Percentiles rank a stretch among this genome's conserved stretches.
Evolutionary conservation across 129 eudicot species (phyloP).

Genomic region (Centella asiatica): DNA sequence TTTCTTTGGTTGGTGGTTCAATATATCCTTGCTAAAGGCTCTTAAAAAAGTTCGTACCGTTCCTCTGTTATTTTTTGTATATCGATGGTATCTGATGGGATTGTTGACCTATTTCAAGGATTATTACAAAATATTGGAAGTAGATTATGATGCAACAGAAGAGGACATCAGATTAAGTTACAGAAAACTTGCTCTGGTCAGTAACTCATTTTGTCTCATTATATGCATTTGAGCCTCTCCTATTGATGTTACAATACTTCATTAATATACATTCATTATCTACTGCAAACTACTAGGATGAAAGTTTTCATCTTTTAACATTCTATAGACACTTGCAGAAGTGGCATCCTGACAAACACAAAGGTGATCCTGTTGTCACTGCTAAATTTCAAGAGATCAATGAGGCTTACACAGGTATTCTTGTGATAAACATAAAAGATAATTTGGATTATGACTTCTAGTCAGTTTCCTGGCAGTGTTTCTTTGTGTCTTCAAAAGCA

Average conservation of each 20-base stretch:
- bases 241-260: neutral
- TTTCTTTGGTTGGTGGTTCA: neutral
- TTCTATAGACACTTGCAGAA: conserved; percentile 23
- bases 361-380: conserved; percentile 34
- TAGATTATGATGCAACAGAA: conserved; percentile 49
- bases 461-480: neutral
- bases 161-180: conserved; percentile 36
- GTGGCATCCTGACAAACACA: conserved; percentile 60
- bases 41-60: neutral
- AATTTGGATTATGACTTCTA: neutral
- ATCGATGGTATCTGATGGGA: neutral
- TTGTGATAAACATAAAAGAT: neutral
- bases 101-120: conserved; percentile 16
- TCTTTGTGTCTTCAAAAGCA: neutral
- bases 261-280: neutral
- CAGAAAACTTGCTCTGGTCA: conserved; percentile 39
- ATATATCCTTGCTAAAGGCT: neutral
- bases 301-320: neutral
- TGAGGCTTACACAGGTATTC: conserved; percentile 41
- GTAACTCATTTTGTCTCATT: conserved; percentile 5
- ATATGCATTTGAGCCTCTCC: neutral
- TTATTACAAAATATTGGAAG: conserved; percentile 39
- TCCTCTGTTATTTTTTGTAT: neutral
- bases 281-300: neutral
- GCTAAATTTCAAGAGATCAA: conserved; percentile 40